These are phyloP conservation scores for Picea abies DNA, from an alignment of 83 land plant genomes.

Conservation along the genomic window DNA sequence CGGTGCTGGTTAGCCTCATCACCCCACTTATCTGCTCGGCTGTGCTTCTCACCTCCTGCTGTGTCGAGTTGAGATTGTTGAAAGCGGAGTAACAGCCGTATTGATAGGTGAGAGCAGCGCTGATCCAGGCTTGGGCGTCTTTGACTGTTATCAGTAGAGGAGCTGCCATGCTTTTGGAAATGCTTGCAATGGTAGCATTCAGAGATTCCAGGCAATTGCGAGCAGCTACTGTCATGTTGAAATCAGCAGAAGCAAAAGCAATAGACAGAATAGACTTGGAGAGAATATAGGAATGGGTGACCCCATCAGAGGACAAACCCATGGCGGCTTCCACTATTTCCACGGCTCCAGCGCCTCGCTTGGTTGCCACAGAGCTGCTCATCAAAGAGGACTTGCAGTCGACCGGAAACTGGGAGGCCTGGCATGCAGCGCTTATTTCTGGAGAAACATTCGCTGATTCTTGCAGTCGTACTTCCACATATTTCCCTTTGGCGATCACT, in stretches of 20 bases:
- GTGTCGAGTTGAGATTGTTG: background rate
- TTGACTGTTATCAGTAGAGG: background rate
- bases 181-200: background rate
- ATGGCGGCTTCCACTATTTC: background rate
- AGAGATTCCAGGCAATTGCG: background rate
- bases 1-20: slow-evolving; percentile 6
- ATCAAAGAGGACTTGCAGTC: slow-evolving; percentile 10
- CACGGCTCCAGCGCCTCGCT: background rate
- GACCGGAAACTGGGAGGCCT: slow-evolving; percentile 15
- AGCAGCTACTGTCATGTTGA: slow-evolving; percentile 14
- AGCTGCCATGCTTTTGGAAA: background rate
- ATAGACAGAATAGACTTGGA: background rate
- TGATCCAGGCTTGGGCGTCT: slow-evolving; percentile 20
- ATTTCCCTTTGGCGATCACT: no score
- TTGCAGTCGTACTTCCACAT: no score
- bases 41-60: background rate
- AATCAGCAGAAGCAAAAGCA: background rate
- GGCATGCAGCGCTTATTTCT: slow-evolving; percentile 14
- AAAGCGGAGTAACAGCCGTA: slow-evolving; percentile 13
- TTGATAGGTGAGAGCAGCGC: slow-evolving; percentile 23
- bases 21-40: background rate
- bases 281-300: background rate
- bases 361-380: background rate
- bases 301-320: background rate
- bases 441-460: background rate